Conservation (phyloP, 2,329 filamentous ascomycete genomes). For the Colletotrichum horii region DNA sequence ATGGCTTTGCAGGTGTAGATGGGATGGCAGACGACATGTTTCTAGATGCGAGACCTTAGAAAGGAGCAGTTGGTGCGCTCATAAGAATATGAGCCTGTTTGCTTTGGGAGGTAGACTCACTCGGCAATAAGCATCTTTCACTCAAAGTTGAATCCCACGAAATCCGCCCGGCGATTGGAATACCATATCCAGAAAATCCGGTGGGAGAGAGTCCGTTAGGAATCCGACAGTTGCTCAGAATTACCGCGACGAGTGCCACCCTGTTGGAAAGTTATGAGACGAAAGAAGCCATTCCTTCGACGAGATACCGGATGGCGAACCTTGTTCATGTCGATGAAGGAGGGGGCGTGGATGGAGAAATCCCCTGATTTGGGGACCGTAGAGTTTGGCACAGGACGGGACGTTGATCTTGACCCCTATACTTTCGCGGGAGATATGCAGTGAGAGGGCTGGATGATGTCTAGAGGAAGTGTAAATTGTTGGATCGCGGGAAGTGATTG, state of each 20-base stretch:
- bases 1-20: slow-evolving; percentile 59
- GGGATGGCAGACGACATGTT: background rate
- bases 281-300: background rate
- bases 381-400: background rate
- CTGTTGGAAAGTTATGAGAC: background rate
- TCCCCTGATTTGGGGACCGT: background rate
- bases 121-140: background rate
- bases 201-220: background rate
- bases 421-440: background rate
- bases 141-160: background rate
- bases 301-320: background rate
- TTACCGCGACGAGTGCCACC: background rate
- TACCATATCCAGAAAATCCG: background rate
- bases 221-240: background rate
- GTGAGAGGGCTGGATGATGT: background rate
- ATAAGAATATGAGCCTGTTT: background rate
- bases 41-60: background rate
- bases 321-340: background rate
- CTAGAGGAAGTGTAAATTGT: background rate
- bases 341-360: background rate
- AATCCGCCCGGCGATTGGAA: background rate
- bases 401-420: background rate
- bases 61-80: background rate
- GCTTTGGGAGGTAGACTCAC: background rate
- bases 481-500: background rate